Base-by-base conservation (phyloP, 2,329 filamentous ascomycete species). In the Hymenoscyphus albidus region DNA sequence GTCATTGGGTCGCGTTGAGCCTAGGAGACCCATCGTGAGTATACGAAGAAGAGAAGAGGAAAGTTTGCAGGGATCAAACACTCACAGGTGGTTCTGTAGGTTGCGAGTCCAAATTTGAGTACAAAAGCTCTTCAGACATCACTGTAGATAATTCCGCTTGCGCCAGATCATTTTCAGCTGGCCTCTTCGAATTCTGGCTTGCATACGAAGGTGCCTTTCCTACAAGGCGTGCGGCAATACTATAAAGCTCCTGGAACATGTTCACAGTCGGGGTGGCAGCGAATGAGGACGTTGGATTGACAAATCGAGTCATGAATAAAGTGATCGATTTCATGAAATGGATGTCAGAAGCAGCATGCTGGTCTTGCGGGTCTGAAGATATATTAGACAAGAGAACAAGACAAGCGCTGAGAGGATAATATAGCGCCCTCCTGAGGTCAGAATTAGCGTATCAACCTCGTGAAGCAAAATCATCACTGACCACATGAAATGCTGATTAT, bases 381-480 rank as follows among this genome's bases (percentile, higher is more conserved):
- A 97, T 95, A 74, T 97, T 97, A 64, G 93, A 92, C 74, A 98
- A 97, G 0, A 98, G 80, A 0, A 93, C 96, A 40, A 98, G 92
- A 2, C 97, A 83, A 0, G 94, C 91, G 0, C 93, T 96, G 5
- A 98, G 92, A 0, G 94, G 94, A 78, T 96, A 97, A 77, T 98
- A 97, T 31, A 70, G 60, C 58, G 58, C 60, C 58, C 69, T 58
- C 58, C 70, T 71, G 61, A 22, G 57, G 60, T 39, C 13, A 18
- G 44, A 42, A 48, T 63, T 62, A 62, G 54, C 35, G 64, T 61
- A 51, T 54, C 59, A 27, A 61, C 40, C 59, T 67, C 59, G 63
- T 62, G 61, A 67, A 44, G 39, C 22, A 61, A 65, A 40, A 60
- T 55, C 13, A 48, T 54, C 61, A 64, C 62, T 42, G 55, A 70